Conservation (phyloP, 139 green algal species). For the Closterium sp. region DNA sequence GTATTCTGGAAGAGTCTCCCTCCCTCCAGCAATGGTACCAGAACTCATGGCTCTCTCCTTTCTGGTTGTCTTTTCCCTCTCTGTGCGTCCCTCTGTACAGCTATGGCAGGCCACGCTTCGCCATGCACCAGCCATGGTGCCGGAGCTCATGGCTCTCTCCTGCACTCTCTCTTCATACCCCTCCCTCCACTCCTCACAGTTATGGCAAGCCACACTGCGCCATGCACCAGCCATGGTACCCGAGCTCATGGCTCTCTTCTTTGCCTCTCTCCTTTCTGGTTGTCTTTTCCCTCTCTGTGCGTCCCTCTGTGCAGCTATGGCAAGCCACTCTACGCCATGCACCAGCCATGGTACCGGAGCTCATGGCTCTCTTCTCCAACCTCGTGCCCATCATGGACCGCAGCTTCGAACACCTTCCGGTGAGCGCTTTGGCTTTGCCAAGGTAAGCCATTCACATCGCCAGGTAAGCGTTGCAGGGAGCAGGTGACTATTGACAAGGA, state of each 20-base stretch:
- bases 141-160: no score
- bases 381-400: conserved; percentile 61
- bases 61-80: no score
- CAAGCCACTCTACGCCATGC: conserved; percentile 80
- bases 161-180: background rate
- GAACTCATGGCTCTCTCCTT: no score
- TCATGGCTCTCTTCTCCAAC: conserved; percentile 68
- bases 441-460: no score
- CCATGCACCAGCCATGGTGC: no score
- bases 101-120: no score
- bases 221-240: conserved; percentile 65
- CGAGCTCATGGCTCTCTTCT: conserved; percentile 68
- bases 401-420: conserved; percentile 71
- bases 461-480: no score
- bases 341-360: conserved; percentile 53
- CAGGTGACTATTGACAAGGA: no score
- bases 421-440: conserved; percentile 2
- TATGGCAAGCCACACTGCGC: conserved; percentile 82
- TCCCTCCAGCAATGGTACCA: no score
- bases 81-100: no score
- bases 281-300: conserved; percentile 64
- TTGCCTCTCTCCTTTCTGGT: conserved; percentile 53
- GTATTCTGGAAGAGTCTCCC: no score
- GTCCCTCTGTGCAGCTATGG: conserved; percentile 57
- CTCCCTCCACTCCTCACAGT: background rate